phyloP scores from a whole-genome alignment of 2,329 filamentous ascomycete species.

The Diplocarpon rosae region DNA sequence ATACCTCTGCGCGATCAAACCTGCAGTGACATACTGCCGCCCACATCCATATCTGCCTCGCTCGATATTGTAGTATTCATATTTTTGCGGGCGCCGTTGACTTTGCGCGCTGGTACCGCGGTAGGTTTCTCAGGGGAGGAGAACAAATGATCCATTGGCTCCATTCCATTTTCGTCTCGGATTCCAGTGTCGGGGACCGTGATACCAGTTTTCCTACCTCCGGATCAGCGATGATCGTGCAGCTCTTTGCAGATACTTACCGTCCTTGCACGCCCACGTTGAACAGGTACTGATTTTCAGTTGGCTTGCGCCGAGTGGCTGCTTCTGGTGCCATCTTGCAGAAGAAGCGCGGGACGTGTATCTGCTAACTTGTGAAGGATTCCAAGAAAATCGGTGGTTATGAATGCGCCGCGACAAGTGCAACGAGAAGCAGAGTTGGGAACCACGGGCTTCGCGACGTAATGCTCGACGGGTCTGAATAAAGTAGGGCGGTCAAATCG shows the following conservation, averaged over 20 bases:
- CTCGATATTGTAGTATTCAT: constrained; percentile 36
- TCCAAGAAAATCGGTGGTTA: background rate
- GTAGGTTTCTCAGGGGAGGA: constrained; percentile 63
- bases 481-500: too few species aligned
- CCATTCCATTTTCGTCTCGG: constrained; percentile 86
- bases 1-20: background rate
- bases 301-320: constrained; percentile 21
- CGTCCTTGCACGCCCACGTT: constrained; percentile 40
- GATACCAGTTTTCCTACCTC: constrained; percentile 74
- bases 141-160: constrained; percentile 77
- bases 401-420: too few species aligned
- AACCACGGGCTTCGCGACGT: too few species aligned
- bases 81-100: constrained; percentile 4
- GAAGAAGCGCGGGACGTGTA: constrained; percentile 1
- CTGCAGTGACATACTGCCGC: constrained; percentile 39
- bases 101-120: constrained; percentile 1
- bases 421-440: too few species aligned
- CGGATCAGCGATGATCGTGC: constrained; percentile 12
- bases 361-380: background rate
- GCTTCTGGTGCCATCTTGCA: constrained; percentile 11
- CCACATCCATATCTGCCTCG: constrained; percentile 51
- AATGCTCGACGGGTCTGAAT: too few species aligned
- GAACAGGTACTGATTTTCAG: constrained; percentile 37
- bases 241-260: constrained; percentile 23
- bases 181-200: constrained; percentile 65